Percentiles rank a stretch among this genome's conserved stretches.
phyloP scores from a whole-genome alignment of 495 filamentous ascomycete species.

The Penicillium dipodomyicola region DNA sequence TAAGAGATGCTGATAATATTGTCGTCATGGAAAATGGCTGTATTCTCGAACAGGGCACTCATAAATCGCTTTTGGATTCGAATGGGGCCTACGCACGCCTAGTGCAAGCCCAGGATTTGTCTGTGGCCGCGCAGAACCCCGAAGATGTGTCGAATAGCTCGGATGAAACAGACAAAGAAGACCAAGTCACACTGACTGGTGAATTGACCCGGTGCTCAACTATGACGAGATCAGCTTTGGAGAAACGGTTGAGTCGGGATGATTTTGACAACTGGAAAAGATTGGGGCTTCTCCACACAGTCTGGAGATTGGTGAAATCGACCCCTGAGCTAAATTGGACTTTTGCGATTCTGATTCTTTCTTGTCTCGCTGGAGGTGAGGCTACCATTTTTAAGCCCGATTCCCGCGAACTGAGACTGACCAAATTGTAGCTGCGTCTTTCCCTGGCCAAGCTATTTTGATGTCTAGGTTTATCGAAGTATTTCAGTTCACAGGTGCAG shows the following conservation, averaged over 20 bases:
- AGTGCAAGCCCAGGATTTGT: constrained; percentile 66
- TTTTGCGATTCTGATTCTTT: constrained; percentile 2
- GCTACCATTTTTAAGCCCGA: too few species aligned
- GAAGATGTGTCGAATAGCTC: not conserved
- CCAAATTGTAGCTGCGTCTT: constrained; percentile 21
- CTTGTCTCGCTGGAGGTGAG: constrained; percentile 10
- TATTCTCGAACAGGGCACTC: constrained; percentile 78
- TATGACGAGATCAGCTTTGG: constrained; percentile 4
- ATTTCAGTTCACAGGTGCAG: constrained; percentile 28
- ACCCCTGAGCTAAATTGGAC: constrained; percentile 20
- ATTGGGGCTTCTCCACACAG: constrained; percentile 11
- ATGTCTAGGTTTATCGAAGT: constrained; percentile 26
- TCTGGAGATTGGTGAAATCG: constrained; percentile 11
- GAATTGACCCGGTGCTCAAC: constrained; percentile 7
- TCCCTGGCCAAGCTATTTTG: constrained; percentile 30
- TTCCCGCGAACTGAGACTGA: not conserved
- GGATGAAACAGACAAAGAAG: not conserved
- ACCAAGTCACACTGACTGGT: not conserved
- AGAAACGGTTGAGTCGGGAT: constrained; percentile 13
- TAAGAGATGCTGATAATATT: constrained; percentile 84
- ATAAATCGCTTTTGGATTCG: constrained; percentile 42
- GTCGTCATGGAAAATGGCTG: constrained; percentile 77
- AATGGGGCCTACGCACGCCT: constrained; percentile 62
- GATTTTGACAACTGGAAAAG: constrained; percentile 20
- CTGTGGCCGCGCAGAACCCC: not conserved